phyloP scores from a whole-genome alignment of 2,329 filamentous ascomycete genomes.

The Apiospora koreana region DNA sequence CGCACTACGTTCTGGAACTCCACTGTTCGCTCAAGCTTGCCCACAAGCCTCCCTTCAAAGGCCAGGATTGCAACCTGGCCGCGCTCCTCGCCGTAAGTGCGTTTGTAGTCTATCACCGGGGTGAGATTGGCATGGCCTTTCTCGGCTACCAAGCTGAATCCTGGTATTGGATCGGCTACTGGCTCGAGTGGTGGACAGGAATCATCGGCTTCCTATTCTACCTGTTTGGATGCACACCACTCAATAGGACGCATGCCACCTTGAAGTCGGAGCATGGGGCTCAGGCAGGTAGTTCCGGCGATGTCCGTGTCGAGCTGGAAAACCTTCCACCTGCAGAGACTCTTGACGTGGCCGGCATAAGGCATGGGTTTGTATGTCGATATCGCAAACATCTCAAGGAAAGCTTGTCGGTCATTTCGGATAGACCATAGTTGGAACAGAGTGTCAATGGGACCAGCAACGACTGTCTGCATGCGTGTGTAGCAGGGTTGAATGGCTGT shows the following conservation, averaged over 20 bases:
- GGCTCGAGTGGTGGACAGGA: neutral
- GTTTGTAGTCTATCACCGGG: neutral
- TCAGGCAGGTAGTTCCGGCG: no score
- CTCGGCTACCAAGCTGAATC: neutral
- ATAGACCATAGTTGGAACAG: no score
- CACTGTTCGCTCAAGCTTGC: neutral
- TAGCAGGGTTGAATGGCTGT: no score
- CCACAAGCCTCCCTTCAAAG: neutral
- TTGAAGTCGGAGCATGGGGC: no score
- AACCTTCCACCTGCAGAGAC: no score
- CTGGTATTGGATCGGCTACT: neutral
- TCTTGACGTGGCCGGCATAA: no score
- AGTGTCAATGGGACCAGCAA: no score
- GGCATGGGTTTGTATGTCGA: no score
- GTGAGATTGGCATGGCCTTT: neutral
- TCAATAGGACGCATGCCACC: neutral
- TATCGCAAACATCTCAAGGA: no score
- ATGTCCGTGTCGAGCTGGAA: no score
- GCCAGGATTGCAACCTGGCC: neutral
- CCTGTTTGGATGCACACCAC: neutral
- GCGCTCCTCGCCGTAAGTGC: neutral
- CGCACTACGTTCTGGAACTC: neutral
- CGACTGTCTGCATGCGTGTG: no score
- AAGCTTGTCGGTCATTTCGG: no score
- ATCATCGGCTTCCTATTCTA: neutral